A percentile compares a stretch with the other conserved stretches of the same genome.
phyloP scores from a whole-genome alignment of 192 early-diverging fungal genomes.

The Phycomyces blakesleeanus region DNA sequence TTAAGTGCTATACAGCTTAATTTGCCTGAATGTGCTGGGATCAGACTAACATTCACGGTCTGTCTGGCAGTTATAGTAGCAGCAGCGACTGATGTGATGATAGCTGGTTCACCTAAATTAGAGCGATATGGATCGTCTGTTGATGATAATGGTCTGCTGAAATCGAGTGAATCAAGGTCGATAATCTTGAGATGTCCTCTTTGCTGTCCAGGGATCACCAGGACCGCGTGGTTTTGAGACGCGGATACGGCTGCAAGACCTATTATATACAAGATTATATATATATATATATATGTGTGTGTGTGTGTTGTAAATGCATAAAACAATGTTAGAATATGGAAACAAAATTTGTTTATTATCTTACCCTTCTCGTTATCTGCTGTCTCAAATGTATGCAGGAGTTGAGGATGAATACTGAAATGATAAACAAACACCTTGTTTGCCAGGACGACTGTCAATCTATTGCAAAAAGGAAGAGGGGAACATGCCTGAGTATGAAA shows the following conservation, averaged over 20 bases:
- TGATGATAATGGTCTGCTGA: slow-evolving; percentile 14
- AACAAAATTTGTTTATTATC: too few species aligned
- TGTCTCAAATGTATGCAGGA: slow-evolving; percentile 80
- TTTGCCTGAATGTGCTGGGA: slow-evolving; percentile 76
- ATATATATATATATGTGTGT: too few species aligned
- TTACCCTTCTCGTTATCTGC: slow-evolving; percentile 69
- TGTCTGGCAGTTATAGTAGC: slow-evolving; percentile 25
- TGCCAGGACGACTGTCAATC: slow-evolving; percentile 69
- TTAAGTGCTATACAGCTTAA: slow-evolving; percentile 79
- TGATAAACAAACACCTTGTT: slow-evolving; percentile 83
- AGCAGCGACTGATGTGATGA: slow-evolving; percentile 21
- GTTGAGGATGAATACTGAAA: slow-evolving; percentile 64
- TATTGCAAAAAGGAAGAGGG: slow-evolving; percentile 22
- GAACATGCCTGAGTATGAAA: neutral
- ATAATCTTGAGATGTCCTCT: slow-evolving; percentile 85
- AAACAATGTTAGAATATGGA: too few species aligned
- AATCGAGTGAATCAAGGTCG: slow-evolving; percentile 49
- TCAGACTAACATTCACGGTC: slow-evolving; percentile 67
- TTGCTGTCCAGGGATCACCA: slow-evolving; percentile 81
- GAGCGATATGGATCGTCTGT: neutral
- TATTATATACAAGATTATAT: slow-evolving; percentile 13
- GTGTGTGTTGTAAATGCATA: too few species aligned
- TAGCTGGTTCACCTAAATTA: slow-evolving; percentile 14
- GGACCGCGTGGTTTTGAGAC: slow-evolving; percentile 59
- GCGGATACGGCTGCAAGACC: slow-evolving; percentile 68